Evolutionary conservation across 495 filamentous ascomycete species (phyloP).

Genomic region (Penicillium turbatum): DNA sequence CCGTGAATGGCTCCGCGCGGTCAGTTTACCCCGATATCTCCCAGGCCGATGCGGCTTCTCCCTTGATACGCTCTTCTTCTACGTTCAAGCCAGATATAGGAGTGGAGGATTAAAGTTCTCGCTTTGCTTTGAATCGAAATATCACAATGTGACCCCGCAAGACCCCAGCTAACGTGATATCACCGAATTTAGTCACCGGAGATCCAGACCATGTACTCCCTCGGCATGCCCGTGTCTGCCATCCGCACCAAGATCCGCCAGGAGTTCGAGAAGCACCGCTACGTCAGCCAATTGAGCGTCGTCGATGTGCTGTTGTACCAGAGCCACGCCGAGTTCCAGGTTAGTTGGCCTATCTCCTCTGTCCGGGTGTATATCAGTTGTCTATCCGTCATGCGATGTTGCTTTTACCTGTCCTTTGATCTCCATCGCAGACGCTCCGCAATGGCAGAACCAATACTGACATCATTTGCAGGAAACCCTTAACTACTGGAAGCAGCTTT

Average conservation of each 20-base stretch:
- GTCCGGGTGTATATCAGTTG: not conserved
- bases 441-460: conserved; percentile 2
- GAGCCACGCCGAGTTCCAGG: conserved; percentile 87
- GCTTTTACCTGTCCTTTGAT: not conserved
- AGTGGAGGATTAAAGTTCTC: not conserved
- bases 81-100: not conserved
- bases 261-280: conserved; percentile 95
- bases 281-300: conserved; percentile 78
- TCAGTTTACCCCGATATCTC: conserved; percentile 47
- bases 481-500: conserved; percentile 98
- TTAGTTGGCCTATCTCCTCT: conserved; percentile 22
- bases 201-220: conserved; percentile 91
- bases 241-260: conserved; percentile 93
- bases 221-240: conserved; percentile 80
- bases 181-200: conserved; percentile 74
- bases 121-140: not conserved
- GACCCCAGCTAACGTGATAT: conserved; percentile 18
- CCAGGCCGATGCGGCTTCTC: conserved; percentile 1
- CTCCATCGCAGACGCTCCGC: not conserved
- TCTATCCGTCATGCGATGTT: not conserved
- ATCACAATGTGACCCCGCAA: not conserved
- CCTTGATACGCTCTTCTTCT: conserved; percentile 6
- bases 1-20: conserved; percentile 89
- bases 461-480: conserved; percentile 70
- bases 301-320: conserved; percentile 86